Conservation (phyloP, 495 filamentous ascomycete genomes). For the Penicillium coffeae region DNA sequence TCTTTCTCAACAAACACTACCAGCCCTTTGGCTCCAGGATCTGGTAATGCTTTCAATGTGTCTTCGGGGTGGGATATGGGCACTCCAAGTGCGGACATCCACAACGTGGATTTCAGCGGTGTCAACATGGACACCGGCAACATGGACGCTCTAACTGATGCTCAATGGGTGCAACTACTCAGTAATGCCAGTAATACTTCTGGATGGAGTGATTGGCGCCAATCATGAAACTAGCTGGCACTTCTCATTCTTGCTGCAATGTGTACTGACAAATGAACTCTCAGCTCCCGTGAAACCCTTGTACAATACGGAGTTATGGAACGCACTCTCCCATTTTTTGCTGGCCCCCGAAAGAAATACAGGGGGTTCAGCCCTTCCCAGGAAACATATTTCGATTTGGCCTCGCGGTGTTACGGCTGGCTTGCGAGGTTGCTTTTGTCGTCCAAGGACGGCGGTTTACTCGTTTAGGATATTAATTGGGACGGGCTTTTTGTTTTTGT, state of each 20-base stretch:
- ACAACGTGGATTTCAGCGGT: slow-evolving; percentile 17
- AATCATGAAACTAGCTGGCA: slow-evolving; percentile 20
- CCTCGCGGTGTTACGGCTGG: background rate
- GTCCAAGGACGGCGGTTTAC: background rate
- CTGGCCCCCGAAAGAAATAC: too few relatives aligned
- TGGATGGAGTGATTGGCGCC: slow-evolving; percentile 31
- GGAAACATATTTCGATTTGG: background rate
- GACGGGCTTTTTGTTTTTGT: background rate
- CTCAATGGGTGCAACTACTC: slow-evolving; percentile 38
- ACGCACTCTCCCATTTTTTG: background rate
- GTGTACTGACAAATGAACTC: background rate
- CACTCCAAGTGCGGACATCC: slow-evolving; percentile 9
- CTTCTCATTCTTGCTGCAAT: too few relatives aligned
- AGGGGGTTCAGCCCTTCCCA: too few relatives aligned
- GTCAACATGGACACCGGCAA: too few relatives aligned
- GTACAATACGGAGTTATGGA: background rate
- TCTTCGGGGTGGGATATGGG: slow-evolving; percentile 26
- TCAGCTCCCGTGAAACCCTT: too few relatives aligned
- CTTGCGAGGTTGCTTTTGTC: background rate
- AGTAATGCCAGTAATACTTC: slow-evolving; percentile 7
- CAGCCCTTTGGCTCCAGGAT: slow-evolving; percentile 6
- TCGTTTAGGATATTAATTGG: background rate
- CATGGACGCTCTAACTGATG: slow-evolving; percentile 26
- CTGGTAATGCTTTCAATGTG: slow-evolving; percentile 11
- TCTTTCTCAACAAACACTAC: slow-evolving; percentile 10